A percentile compares a stretch with the other conserved stretches of the same genome.
Evolutionary conservation across 139 green algal species (phyloP).

Genomic region (Deuterostichococcus epilithicus): DNA sequence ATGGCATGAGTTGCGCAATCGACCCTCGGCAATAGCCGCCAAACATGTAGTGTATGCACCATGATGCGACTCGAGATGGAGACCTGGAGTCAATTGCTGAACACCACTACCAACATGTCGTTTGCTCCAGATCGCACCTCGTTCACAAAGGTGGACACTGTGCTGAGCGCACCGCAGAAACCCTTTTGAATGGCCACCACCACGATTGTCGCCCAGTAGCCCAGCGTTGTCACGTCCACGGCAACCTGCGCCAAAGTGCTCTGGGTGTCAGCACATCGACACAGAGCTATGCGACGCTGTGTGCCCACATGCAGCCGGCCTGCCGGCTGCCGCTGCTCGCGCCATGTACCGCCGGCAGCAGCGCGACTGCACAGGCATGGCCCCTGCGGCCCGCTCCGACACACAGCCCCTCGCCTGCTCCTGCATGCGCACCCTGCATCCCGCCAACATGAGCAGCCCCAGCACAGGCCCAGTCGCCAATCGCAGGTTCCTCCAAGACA

Average conservation of each 20-base stretch:
- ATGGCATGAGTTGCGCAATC: background rate
- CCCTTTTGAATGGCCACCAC: conserved; percentile 40
- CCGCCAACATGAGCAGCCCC: too few relatives aligned
- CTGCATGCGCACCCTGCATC: too few relatives aligned
- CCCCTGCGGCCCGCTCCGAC: too few relatives aligned
- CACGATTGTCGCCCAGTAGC: conserved; percentile 29
- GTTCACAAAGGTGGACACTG: conserved; percentile 75
- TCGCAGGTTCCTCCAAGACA: too few relatives aligned
- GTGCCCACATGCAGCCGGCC: background rate
- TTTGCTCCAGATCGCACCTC: conserved; percentile 47
- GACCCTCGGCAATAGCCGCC: background rate
- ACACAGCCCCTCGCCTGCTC: too few relatives aligned
- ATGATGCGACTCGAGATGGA: background rate
- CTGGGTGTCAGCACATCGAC: background rate
- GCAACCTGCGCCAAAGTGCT: conserved; percentile 5
- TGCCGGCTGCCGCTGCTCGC: too few relatives aligned
- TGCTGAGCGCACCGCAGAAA: conserved; percentile 66
- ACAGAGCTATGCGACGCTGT: background rate
- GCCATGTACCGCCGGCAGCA: background rate
- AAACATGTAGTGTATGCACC: background rate
- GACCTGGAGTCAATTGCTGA: background rate
- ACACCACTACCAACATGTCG: background rate
- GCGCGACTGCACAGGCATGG: background rate
- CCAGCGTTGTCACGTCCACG: background rate
- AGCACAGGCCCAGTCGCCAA: too few relatives aligned